Conservation (phyloP, 2,329 filamentous ascomycete species). For the Coleophoma cylindrospora region DNA sequence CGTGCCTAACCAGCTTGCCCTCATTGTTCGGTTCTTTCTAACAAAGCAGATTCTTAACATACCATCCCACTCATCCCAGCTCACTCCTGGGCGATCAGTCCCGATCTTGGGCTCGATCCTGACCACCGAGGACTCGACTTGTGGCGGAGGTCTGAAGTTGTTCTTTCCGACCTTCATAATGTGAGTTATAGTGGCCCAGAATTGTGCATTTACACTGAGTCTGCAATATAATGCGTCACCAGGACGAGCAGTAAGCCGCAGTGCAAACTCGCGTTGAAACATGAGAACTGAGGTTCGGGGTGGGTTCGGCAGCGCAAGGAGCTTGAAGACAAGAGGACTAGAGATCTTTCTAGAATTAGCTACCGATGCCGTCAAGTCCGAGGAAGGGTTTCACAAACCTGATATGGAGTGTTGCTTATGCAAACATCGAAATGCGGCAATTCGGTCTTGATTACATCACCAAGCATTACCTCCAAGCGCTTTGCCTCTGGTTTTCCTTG, state of each 20-base stretch:
- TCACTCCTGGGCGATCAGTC: constrained; percentile 72
- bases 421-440: constrained; percentile 73
- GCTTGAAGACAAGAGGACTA: constrained; percentile 80
- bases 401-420: constrained; percentile 65
- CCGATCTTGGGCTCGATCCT: constrained; percentile 84
- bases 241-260: constrained; percentile 81
- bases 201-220: constrained; percentile 89
- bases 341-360: constrained; percentile 58
- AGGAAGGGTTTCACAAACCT: constrained; percentile 33
- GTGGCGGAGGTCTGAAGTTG: constrained; percentile 93
- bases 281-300: constrained; percentile 86
- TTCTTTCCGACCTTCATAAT: constrained; percentile 94
- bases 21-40: constrained; percentile 85
- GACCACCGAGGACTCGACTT: constrained; percentile 88
- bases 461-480: constrained; percentile 80
- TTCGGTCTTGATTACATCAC: constrained; percentile 86
- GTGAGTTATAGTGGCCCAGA: constrained; percentile 70
- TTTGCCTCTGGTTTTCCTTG: constrained; percentile 83
- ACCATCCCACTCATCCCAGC: constrained; percentile 94
- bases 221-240: constrained; percentile 86
- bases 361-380: not conserved
- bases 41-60: constrained; percentile 78
- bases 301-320: constrained; percentile 75
- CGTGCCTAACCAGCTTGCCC: constrained; percentile 75
- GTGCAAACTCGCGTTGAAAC: constrained; percentile 94